Base-by-base conservation (phyloP, 495 filamentous ascomycete species). In the Apiosordaria backusii region DNA sequence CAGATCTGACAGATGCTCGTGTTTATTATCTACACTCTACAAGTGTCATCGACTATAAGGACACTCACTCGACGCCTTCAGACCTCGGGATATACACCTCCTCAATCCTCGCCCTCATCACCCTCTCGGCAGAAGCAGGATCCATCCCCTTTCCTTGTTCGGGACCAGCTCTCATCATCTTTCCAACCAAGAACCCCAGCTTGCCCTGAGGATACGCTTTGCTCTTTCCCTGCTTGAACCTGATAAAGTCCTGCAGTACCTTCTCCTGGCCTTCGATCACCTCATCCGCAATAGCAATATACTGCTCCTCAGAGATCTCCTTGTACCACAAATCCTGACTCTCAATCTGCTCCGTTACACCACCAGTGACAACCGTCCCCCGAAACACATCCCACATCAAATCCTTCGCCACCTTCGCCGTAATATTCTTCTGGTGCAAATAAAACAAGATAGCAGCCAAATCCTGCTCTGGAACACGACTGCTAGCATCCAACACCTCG, bases 131-230 rank as follows among this genome's bases (percentile, higher is more conserved):
- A 67, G 82, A 85, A 60, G 78, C 82, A 5, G 94, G 88, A 77
- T 96, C 89, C 35, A 97, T 87, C 4, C 85, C 88, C 29, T 96
- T 87, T 4, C 85, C 88, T 40, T 92, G 90, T 69, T 92, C 88
- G 27, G 86, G 85, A 7, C 92, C 89, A 45, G 80, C 78, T 58
- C 86, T 83, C 84, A 99, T 92, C 91, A 97, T 95, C 77, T 90
- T 89, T 19, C 95, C 95, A 4, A 99, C 88, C 67, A 98, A 87
- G 77, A 89, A 97, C 71, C 88, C 89, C 27, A 96, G 76, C 77
- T 97, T 96, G 3, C 90, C 89, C 59, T 83, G 80, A 4, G 76
- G 81, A 60, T 86, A 82, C 0, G 55, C 70, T 63, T 73, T 75
- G 27, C 40, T 65, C 64, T 72, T 74, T 23, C 75, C 75, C 26